Evolutionary conservation across 208 protist species (phyloP), one percentile per base, ranked within the genome.

Genomic region (Leptomonas pyrrhocoris): DNA sequence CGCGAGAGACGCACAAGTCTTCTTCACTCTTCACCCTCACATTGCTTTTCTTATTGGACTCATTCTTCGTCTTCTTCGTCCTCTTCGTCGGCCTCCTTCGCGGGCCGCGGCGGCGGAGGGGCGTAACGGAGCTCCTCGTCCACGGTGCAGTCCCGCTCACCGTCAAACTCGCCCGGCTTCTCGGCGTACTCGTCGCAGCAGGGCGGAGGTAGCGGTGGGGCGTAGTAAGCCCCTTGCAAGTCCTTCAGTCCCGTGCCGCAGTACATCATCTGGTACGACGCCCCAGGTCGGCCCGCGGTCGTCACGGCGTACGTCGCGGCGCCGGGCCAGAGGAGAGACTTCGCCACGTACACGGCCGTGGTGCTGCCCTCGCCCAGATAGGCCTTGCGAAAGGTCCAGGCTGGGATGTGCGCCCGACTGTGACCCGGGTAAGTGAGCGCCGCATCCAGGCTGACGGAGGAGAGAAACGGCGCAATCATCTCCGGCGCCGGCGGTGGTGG

Each of bases 91-190:
- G 73, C 84, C 49, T 68, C 61, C 12, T 40, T 68, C 28, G 65
- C 68, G 16, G 84, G 80, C 3, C 79, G 76, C 40, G 89, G 77
- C 27, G 94, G 94, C 50, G 77, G 75, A 0, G 91, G 91, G 0
- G 84, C 85, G 82, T 96, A 97, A 58, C 86, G 82, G 21, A 92
- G 78, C 77, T 97, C 91, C 57, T 97, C 94, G 58, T 96, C 91
- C 23, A 81, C 60, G 43, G 91, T 97, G 70, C 80, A 85, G 77
- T 97, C 94, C 18, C 83, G 69, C 81, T 96, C 86, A 12, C 94
- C 72, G 19, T 83, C 73, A 27, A 95, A 70, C 38, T 83, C 85
- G n/a, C 64, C 64, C 5, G 74, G 28, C n/a, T 67, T 79, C 79
- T 93, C 88, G 4, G 74, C 74, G 68, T 88, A 97, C 83, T 94